Conservation (phyloP, 129 eudicot genomes). For the Pittosporum tobira region DNA sequence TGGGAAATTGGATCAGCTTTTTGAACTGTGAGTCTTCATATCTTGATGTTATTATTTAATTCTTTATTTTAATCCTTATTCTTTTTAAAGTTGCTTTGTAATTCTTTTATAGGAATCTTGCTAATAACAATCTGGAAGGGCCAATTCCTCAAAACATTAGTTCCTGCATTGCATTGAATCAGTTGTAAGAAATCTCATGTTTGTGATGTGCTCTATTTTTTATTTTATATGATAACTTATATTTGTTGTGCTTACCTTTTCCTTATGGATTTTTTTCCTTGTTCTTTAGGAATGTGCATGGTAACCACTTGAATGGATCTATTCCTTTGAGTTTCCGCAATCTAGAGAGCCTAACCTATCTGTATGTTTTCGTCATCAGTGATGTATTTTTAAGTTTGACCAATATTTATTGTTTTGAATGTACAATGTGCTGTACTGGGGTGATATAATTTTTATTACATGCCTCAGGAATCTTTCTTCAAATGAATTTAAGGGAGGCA, state of each 20-base stretch:
- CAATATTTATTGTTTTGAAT: not conserved
- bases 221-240: not conserved
- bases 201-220: not conserved
- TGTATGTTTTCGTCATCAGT: slow-evolving; percentile 32
- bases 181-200: slow-evolving; percentile 39
- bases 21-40: slow-evolving; percentile 56
- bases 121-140: slow-evolving; percentile 71
- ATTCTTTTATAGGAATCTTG: slow-evolving; percentile 48
- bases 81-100: not conserved
- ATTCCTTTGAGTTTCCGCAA: slow-evolving; percentile 66
- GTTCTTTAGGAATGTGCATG: slow-evolving; percentile 64
- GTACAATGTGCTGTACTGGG: not conserved
- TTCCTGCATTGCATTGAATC: slow-evolving; percentile 77
- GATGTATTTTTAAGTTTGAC: not conserved
- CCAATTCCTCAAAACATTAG: slow-evolving; percentile 79
- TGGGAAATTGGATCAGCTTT: slow-evolving; percentile 74
- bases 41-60: not conserved
- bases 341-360: slow-evolving; percentile 80
- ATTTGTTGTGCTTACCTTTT: not conserved
- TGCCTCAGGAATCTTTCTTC: slow-evolving; percentile 75
- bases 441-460: not conserved
- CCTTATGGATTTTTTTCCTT: not conserved
- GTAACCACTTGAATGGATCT: slow-evolving; percentile 75
- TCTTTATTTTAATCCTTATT: not conserved
- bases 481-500: slow-evolving; percentile 54